Base-by-base conservation (phyloP, 148 eudicot genomes). In the Dianthus caryophyllus region DNA sequence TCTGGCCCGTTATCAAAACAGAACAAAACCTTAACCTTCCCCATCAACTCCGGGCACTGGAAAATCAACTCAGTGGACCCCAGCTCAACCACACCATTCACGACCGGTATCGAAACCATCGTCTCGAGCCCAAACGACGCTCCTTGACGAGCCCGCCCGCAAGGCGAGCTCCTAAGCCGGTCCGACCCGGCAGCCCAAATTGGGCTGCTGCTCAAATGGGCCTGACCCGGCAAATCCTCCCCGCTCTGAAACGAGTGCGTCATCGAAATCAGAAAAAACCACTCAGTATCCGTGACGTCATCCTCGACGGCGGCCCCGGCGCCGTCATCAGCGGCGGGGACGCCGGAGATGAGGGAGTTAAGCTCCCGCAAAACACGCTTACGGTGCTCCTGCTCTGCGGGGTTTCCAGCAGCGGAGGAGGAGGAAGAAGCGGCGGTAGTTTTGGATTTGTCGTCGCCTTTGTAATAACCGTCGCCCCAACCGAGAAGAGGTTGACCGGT, bases 381-480 rank as follows among this genome's bases (percentile, higher is more conserved):
- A 12, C 99, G 61, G 74, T 90, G 85, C 67, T 79, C 84, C 66
- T 90, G 99, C 78, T 94, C 99, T 0, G 68, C 85, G 0, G 81
- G 74, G 31, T 81, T 66, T 0, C 51, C 52, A 0, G 41, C 1
- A 9, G 57, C 13, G 7, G 13, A 12, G 5, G 49, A 18, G 25
- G 36, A 68, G 30, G 27, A 12, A 1, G 22, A 38, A 20, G 68
- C 67, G 14, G 67, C 67, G 14, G 67, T 53, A 12, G 16, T 1
- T 30, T 33, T 33, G 38, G 38, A n/a, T 2, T 64, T 70, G 2
- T 76, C 83, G 2, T 86, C 96, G 9, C 90, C 93, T 17, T 78
- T 88, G 65, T 94, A 94, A 64, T 88, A 90, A 0, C 99, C 99
- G 30, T 94, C 99, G 4, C 97, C 97, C 99, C 99, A 94, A 0